Conservation (phyloP, 1,284 basidiomycete species). For the Cryptococcus sp. region DNA sequence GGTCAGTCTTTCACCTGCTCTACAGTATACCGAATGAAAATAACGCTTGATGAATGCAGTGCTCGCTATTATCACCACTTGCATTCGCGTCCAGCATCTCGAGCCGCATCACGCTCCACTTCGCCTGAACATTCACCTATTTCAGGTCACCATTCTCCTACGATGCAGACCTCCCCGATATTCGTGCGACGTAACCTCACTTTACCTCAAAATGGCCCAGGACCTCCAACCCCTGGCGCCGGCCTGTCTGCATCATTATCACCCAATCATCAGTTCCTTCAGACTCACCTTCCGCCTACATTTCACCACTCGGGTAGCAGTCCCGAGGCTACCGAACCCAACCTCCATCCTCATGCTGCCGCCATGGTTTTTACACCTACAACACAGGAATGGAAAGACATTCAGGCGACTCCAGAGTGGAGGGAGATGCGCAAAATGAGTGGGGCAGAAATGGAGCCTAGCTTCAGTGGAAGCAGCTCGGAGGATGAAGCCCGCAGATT, state of each 20-base stretch:
- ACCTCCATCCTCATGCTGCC: slow-evolving; percentile 12
- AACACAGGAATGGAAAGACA: slow-evolving; percentile 53
- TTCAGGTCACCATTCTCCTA: slow-evolving; percentile 7
- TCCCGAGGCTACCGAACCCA: slow-evolving; percentile 12
- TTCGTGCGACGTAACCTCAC: slow-evolving; percentile 25
- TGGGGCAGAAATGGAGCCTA: slow-evolving; percentile 4
- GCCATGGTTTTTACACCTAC: slow-evolving; percentile 55
- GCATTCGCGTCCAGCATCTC: slow-evolving; percentile 36
- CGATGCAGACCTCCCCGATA: slow-evolving; percentile 18
- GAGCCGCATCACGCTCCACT: slow-evolving; percentile 29
- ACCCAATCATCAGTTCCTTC: slow-evolving; percentile 47
- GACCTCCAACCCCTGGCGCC: slow-evolving; percentile 11
- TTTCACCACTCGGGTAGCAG: slow-evolving; percentile 27
- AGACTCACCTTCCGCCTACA: slow-evolving; percentile 45
- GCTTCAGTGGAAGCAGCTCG: slow-evolving; percentile 14
- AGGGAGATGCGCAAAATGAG: slow-evolving; percentile 20
- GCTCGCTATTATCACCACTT: slow-evolving; percentile 51
- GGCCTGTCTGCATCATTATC: slow-evolving; percentile 36
- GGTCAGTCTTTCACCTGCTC: slow-evolving; percentile 26
- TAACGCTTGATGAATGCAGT: slow-evolving; percentile 21
- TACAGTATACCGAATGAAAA: neutral
- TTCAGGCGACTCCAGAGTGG: slow-evolving; percentile 30
- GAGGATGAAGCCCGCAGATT: slow-evolving; percentile 14
- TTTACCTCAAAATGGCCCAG: slow-evolving; percentile 23
- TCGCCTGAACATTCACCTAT: slow-evolving; percentile 39